These are phyloP conservation scores for Arctostaphylos glauca DNA, from an alignment of 148 eudicot species.

Conservation along the genomic window DNA sequence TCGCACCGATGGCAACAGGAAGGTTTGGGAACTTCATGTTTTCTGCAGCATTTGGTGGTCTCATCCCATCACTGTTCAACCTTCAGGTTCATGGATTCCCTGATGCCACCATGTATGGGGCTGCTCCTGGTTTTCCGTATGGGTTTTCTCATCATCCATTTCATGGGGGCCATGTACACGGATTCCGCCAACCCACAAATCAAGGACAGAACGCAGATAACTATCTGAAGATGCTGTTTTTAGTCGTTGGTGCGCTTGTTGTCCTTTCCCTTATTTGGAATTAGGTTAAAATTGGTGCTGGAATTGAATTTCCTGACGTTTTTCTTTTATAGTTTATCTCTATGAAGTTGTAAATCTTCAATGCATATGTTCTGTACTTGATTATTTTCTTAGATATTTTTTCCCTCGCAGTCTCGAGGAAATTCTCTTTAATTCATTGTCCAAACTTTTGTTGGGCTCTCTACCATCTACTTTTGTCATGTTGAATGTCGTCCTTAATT, in stretches of 20 bases:
- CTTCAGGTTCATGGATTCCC: slow-evolving; percentile 67
- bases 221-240: slow-evolving; percentile 34
- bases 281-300: slow-evolving; percentile 17
- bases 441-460: background rate
- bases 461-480: background rate
- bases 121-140: slow-evolving; percentile 33
- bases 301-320: background rate
- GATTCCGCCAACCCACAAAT: slow-evolving; percentile 28
- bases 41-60: slow-evolving; percentile 49
- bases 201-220: slow-evolving; percentile 40
- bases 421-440: background rate
- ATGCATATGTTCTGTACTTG: background rate
- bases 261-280: slow-evolving; percentile 35
- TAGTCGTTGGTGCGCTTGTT: slow-evolving; percentile 35
- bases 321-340: background rate
- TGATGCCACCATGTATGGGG: slow-evolving; percentile 44
- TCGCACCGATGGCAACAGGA: slow-evolving; percentile 47
- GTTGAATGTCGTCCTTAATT: background rate
- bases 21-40: slow-evolving; percentile 63
- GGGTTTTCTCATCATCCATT: slow-evolving; percentile 30
- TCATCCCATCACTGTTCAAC: slow-evolving; percentile 63
- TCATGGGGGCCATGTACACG: slow-evolving; percentile 41
- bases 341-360: slow-evolving; percentile 7
- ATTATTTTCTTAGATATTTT: background rate
- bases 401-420: background rate